A percentile compares a stretch with the other conserved stretches of the same genome.
phyloP scores from a whole-genome alignment of 2,329 filamentous ascomycete species.

The Colletotrichum noveboracense region DNA sequence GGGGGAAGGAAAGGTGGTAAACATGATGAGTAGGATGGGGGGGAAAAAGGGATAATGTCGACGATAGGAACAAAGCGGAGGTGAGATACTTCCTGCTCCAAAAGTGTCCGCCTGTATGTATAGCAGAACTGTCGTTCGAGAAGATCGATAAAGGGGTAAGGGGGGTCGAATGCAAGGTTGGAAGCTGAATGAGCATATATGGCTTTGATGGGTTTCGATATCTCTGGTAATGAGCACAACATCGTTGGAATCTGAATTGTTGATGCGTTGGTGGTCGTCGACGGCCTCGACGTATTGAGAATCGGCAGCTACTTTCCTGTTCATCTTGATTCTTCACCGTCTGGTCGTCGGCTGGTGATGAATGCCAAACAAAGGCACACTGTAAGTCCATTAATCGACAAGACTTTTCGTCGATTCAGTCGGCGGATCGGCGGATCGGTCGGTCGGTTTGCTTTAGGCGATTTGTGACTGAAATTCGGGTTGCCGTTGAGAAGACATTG shows the following conservation, averaged over 20 bases:
- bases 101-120: background rate
- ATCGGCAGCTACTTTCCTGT: background rate
- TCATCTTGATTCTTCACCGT: background rate
- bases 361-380: background rate
- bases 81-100: background rate
- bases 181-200: background rate
- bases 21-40: background rate
- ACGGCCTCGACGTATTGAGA: background rate
- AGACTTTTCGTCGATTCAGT: background rate
- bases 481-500: background rate
- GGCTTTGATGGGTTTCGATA: background rate
- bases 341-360: accelerated
- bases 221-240: background rate
- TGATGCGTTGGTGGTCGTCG: background rate
- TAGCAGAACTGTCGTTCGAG: background rate
- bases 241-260: background rate
- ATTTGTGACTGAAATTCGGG: background rate
- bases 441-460: background rate
- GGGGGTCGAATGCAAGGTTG: background rate
- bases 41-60: background rate
- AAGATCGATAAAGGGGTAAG: background rate
- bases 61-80: background rate
- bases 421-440: background rate
- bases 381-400: background rate
- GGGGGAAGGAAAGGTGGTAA: background rate